Base-by-base conservation (phyloP, 2,329 filamentous ascomycete species). In the Stylonectria norvegica region DNA sequence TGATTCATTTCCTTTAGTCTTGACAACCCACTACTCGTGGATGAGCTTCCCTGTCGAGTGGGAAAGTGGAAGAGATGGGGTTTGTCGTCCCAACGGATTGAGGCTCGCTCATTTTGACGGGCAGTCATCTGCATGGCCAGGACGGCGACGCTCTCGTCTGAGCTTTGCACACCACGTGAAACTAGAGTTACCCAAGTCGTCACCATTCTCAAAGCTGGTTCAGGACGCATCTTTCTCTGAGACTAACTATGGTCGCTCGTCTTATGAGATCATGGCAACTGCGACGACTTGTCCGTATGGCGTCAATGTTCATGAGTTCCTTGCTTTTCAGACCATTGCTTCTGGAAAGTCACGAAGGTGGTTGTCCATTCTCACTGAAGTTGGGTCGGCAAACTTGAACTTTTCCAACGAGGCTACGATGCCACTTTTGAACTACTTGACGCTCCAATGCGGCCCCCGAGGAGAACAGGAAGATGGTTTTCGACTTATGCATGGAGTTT, bases 331-430 rank as follows among this genome's bases (percentile, higher is more conserved):
- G 42, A 64, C 58, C 0, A 57, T 83, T 0, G 52, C 76, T 2
- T 63, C 68, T 0, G 76, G 75, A 0, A 67, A 63, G 4, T 52
- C 64, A 12, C 61, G 69, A 1, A 66, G 76, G 1, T 80, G 76
- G 77, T 47, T 67, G 1, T 59, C 65, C 1, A 63, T 79, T 1
- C 53, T 78, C 0, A 56, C 67, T 0, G 76, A 81, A 40, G 49
- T 81, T 3, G 73, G 66, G 0, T 71, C 73, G 0, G 69, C 73
- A 1, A 58, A 77, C 43, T 41, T 87, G 4, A 84, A 84, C 47
- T 78, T 85, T 47, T 78, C 75, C n/a, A 71, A 72, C 0, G 71
- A 78, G 15, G 69, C 73, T 0, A 75, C 74, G 0, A 67, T 69
- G 33, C 46, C 66, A 0, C 52, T 84, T 0, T 53, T 86, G 2